Conservation (phyloP, 2,329 filamentous ascomycete genomes). For the Monosporascus cannonballus region DNA sequence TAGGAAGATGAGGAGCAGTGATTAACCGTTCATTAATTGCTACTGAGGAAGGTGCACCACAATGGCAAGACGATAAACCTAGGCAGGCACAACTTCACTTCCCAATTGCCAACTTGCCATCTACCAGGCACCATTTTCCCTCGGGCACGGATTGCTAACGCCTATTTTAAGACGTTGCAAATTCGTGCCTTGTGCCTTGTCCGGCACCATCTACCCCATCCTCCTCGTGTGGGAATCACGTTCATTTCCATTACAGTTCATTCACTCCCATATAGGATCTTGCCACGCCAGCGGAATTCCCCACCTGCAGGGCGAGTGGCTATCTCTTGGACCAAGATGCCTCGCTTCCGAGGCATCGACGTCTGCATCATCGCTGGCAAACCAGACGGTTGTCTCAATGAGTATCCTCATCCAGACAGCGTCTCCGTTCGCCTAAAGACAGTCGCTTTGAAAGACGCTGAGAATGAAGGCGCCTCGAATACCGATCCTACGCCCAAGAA, state of each 20-base stretch:
- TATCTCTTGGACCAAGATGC: conserved; percentile 31
- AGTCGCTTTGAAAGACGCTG: conserved; percentile 2
- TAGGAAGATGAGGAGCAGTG: too few species aligned
- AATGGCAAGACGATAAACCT: not conserved
- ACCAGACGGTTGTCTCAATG: conserved; percentile 35
- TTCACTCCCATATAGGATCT: not conserved
- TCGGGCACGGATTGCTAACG: too few species aligned
- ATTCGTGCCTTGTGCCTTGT: too few species aligned
- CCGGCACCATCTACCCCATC: too few species aligned
- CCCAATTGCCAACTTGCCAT: too few species aligned
- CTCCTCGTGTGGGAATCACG: not conserved
- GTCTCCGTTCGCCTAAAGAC: conserved; percentile 34
- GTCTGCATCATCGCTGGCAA: conserved; percentile 35
- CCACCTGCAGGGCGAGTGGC: not conserved
- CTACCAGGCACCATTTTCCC: too few species aligned
- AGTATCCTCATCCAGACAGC: conserved; percentile 50
- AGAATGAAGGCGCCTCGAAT: conserved; percentile 5
- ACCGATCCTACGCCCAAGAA: conserved; percentile 25
- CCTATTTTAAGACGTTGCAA: too few species aligned
- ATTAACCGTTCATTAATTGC: too few species aligned
- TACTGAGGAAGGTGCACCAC: not conserved
- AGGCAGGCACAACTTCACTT: not conserved
- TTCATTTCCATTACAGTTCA: not conserved
- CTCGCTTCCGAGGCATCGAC: conserved; percentile 42
- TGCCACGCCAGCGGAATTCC: too few species aligned